Conservation (phyloP, 768 basidiomycete species). For the Lentinula sp. region DNA sequence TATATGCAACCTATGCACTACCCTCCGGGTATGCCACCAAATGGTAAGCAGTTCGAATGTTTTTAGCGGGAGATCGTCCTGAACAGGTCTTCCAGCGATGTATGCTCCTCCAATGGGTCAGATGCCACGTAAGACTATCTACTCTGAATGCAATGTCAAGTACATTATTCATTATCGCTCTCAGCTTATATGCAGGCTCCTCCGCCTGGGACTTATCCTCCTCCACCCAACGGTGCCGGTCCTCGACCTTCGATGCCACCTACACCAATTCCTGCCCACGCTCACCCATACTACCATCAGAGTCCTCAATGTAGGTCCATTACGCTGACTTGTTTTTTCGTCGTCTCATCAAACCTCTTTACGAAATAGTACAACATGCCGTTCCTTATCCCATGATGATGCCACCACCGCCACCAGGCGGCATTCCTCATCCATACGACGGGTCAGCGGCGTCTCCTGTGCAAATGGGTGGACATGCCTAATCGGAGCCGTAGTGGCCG, state of each 20-base stretch:
- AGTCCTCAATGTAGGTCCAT: constrained; percentile 70
- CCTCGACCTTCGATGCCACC: constrained; percentile 89
- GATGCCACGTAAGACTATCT: constrained; percentile 68
- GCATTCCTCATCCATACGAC: constrained; percentile 69
- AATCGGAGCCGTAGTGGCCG: constrained; percentile 15
- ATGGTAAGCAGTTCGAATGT: constrained; percentile 38
- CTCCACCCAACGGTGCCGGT: constrained; percentile 71
- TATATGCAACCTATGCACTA: constrained; percentile 87
- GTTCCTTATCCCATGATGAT: constrained; percentile 92
- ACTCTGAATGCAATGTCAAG: background rate
- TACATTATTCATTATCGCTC: background rate
- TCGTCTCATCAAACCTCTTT: constrained; percentile 21
- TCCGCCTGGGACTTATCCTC: constrained; percentile 64
- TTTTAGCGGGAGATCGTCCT: background rate
- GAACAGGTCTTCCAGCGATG: constrained; percentile 49
- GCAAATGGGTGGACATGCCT: constrained; percentile 75
- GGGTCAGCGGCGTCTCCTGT: constrained; percentile 62
- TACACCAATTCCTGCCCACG: constrained; percentile 81
- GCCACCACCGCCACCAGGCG: constrained; percentile 68
- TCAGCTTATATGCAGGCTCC: constrained; percentile 74
- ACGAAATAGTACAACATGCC: constrained; percentile 67
- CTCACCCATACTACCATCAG: constrained; percentile 85
- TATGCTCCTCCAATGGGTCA: constrained; percentile 81
- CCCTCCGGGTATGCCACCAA: constrained; percentile 74
- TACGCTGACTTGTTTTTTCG: constrained; percentile 15